phyloP scores from a whole-genome alignment of 495 filamentous ascomycete genomes.

The Apodospora peruviana region DNA sequence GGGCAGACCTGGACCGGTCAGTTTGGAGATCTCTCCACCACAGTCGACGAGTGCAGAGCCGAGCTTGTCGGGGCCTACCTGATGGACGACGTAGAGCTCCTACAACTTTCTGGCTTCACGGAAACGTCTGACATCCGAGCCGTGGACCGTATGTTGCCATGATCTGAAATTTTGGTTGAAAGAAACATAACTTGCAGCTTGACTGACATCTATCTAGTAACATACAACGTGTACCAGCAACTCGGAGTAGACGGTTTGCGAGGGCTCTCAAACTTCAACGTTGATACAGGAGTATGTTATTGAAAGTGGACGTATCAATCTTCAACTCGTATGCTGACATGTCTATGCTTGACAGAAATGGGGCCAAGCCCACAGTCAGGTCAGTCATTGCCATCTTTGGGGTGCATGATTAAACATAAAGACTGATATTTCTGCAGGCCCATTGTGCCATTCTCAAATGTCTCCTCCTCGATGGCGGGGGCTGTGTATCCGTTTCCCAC shows the following conservation, averaged over 20 bases:
- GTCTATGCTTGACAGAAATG: slow-evolving; percentile 38
- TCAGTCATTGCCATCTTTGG: too few species aligned
- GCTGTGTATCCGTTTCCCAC: slow-evolving; percentile 23
- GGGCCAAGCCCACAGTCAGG: slow-evolving; percentile 47
- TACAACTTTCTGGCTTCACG: slow-evolving; percentile 37
- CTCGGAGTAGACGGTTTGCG: slow-evolving; percentile 40
- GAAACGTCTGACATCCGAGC: slow-evolving; percentile 27
- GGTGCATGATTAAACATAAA: too few species aligned
- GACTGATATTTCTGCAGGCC: slow-evolving; percentile 38
- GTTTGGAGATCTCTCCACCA: slow-evolving; percentile 39
- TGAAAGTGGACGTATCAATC: too few species aligned
- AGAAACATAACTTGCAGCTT: too few species aligned
- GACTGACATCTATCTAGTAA: too few species aligned
- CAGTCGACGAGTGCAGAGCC: slow-evolving; percentile 46
- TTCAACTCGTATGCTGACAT: too few species aligned
- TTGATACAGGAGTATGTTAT: too few species aligned
- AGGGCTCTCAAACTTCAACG: slow-evolving; percentile 39
- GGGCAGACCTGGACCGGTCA: slow-evolving; percentile 45
- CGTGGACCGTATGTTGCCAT: slow-evolving; percentile 29
- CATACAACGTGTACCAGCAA: slow-evolving; percentile 41
- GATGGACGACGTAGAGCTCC: slow-evolving; percentile 33
- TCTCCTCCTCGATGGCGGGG: slow-evolving; percentile 28
- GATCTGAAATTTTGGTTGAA: too few species aligned
- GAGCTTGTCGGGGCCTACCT: slow-evolving; percentile 40
- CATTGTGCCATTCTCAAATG: slow-evolving; percentile 39